Evolutionary conservation across 1,284 basidiomycete species (phyloP).

Genomic region (Fomitopsis palustris): DNA sequence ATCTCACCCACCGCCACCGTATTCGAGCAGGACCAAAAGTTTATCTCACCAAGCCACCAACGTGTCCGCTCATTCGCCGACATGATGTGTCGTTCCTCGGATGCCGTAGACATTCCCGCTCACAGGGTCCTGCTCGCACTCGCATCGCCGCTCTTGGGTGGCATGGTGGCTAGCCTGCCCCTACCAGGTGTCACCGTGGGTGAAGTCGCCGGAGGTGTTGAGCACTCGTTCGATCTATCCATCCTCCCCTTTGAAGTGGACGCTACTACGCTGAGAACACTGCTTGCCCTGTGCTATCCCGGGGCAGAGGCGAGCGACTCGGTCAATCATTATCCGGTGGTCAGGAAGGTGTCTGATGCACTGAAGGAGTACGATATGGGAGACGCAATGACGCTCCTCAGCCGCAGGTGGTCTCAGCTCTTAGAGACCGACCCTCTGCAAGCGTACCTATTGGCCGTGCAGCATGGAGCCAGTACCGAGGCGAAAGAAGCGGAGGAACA

Average conservation of each 20-base stretch:
- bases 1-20: neutral
- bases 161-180: constrained; percentile 1
- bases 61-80: constrained; percentile 22
- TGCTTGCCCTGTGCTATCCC: constrained; percentile 18
- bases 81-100: constrained; percentile 43
- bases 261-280: constrained; percentile 5
- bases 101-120: constrained; percentile 40
- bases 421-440: too few species aligned
- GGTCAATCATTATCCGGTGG: neutral
- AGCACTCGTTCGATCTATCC: neutral
- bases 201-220: neutral
- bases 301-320: constrained; percentile 3
- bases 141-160: constrained; percentile 40
- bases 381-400: too few species aligned
- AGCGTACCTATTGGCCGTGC: too few species aligned
- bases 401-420: too few species aligned
- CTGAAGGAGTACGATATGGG: neutral
- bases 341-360: neutral
- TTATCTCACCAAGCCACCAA: neutral
- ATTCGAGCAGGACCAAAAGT: neutral
- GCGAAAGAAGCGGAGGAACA: too few species aligned
- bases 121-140: constrained; percentile 42
- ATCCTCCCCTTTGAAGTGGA: constrained; percentile 9
- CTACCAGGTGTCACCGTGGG: neutral
- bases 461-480: too few species aligned